These are phyloP conservation scores for Asclepias syriaca DNA, from an alignment of 257 asterid genomes.

Conservation along the genomic window DNA sequence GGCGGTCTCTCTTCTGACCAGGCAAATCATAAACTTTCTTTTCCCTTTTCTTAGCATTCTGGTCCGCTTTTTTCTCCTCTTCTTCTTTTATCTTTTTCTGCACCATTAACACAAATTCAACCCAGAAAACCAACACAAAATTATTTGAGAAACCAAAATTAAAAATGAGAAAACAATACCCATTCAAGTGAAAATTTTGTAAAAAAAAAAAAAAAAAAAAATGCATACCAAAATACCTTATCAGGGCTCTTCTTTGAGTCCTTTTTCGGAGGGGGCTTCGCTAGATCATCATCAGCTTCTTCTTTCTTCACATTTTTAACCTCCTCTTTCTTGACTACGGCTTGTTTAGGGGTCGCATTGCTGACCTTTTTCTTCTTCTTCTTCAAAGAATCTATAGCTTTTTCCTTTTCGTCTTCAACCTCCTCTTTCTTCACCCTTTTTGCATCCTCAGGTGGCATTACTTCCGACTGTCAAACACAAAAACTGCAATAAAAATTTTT, in stretches of 20 bases:
- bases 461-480: neutral
- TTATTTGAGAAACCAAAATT: neutral
- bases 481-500: neutral
- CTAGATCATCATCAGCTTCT: constrained; percentile 40
- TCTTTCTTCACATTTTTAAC: constrained; percentile 34
- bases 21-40: constrained; percentile 71
- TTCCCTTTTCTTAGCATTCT: constrained; percentile 46
- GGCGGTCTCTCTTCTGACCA: constrained; percentile 84
- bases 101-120: constrained; percentile 17
- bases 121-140: constrained; percentile 2
- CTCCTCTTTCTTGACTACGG: constrained; percentile 26
- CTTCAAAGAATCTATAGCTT: constrained; percentile 26
- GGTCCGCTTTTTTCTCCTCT: constrained; percentile 28
- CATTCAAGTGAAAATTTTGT: neutral
- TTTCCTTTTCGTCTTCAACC: constrained; percentile 31
- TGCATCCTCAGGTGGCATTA: constrained; percentile 33
- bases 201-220: neutral
- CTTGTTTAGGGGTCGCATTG: constrained; percentile 28
- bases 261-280: constrained; percentile 23
- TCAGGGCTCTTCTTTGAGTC: constrained; percentile 2
- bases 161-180: neutral
- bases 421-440: constrained; percentile 34
- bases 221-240: constrained; percentile 13
- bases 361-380: constrained; percentile 31
- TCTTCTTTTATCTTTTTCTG: constrained; percentile 35